Evolutionary conservation across 306 rosid species (phyloP).

Genomic region (Albizia julibrissin): DNA sequence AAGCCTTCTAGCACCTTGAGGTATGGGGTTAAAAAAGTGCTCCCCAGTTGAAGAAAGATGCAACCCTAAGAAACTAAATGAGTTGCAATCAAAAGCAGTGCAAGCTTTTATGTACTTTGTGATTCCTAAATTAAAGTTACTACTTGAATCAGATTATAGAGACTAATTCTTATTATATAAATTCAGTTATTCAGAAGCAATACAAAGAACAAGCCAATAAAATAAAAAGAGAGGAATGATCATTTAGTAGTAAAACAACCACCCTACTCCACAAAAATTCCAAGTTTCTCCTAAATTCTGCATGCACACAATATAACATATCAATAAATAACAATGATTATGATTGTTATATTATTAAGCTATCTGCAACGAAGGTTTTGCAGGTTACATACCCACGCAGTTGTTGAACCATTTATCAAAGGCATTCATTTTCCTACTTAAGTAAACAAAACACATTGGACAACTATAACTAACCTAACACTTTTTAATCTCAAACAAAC

Average conservation of each 20-base stretch:
- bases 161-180: background rate
- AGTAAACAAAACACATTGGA: no score
- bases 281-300: background rate
- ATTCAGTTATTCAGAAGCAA: background rate
- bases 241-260: background rate
- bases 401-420: no score
- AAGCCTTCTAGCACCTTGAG: background rate
- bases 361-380: no score
- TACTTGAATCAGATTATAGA: conserved; percentile 7
- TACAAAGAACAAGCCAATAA: background rate
- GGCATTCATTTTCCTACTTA: no score
- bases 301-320: no score
- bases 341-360: no score
- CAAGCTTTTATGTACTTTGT: conserved; percentile 52
- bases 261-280: background rate
- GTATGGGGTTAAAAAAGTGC: background rate
- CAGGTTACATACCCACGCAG: no score
- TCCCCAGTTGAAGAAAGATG: conserved; percentile 45
- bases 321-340: no score
- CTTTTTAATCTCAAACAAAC: no score
- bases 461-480: no score
- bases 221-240: background rate
- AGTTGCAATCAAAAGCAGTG: conserved; percentile 47
- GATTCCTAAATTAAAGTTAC: no score
- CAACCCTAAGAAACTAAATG: conserved; percentile 52